These are phyloP conservation scores for Talaromyces wortmannii DNA, from an alignment of 495 filamentous ascomycete genomes.

Conservation along the genomic window DNA sequence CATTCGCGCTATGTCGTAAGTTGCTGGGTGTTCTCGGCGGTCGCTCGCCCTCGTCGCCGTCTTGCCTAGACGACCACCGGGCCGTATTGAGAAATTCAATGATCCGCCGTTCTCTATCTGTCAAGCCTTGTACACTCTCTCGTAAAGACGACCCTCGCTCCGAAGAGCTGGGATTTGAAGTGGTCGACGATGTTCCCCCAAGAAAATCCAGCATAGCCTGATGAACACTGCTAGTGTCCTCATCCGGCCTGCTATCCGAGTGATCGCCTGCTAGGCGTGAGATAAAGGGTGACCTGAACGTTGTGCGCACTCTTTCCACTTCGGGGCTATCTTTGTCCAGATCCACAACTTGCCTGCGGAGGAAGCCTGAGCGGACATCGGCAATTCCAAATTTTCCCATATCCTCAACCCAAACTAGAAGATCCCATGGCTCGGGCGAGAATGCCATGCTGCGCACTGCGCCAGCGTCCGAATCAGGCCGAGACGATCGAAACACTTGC, in stretches of 20 bases:
- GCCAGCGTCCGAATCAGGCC: constrained; percentile 54
- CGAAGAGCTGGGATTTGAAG: neutral
- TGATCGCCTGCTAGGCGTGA: constrained; percentile 25
- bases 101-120: constrained; percentile 49
- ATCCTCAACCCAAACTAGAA: constrained; percentile 91
- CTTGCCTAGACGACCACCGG: constrained; percentile 29
- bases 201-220: constrained; percentile 23
- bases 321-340: constrained; percentile 50
- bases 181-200: constrained; percentile 11
- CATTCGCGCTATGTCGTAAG: constrained; percentile 7
- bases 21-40: constrained; percentile 20
- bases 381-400: constrained; percentile 76
- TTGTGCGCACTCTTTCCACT: constrained; percentile 47
- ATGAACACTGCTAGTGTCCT: constrained; percentile 17
- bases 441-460: constrained; percentile 90
- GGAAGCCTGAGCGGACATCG: constrained; percentile 72
- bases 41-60: constrained; percentile 26
- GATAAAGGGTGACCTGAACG: constrained; percentile 21
- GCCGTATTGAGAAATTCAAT: constrained; percentile 49
- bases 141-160: constrained; percentile 18
- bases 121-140: constrained; percentile 41
- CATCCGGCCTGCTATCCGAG: constrained; percentile 4
- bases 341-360: constrained; percentile 65
- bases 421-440: constrained; percentile 81
- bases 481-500: constrained; percentile 49